Evolutionary conservation across 441 rosid species (phyloP).

Genomic region (Hura crepitans): DNA sequence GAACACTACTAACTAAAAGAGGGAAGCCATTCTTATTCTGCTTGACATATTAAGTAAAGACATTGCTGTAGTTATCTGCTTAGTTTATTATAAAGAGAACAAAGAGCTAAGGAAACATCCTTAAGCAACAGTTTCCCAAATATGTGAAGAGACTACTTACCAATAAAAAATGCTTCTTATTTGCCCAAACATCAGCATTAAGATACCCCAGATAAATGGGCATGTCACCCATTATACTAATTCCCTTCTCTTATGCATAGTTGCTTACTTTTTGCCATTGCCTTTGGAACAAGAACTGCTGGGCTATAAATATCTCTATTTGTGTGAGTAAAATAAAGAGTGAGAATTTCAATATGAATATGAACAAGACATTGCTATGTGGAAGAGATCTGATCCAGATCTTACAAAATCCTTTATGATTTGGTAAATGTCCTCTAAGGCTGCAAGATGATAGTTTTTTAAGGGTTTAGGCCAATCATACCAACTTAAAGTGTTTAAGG

Average conservation of each 20-base stretch:
- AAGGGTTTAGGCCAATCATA: conserved; percentile 84
- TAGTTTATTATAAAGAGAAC: conserved; percentile 6
- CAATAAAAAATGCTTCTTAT: conserved; percentile 77
- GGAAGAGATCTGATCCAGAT: conserved; percentile 17
- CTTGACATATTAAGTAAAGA: conserved; percentile 20
- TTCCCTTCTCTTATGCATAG: conserved; percentile 64
- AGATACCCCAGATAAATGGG: conserved; percentile 94
- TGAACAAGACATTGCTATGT: conserved; percentile 12
- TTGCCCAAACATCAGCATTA: conserved; percentile 99
- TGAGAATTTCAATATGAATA: conserved; percentile 1
- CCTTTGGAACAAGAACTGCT: conserved; percentile 91
- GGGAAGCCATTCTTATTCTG: conserved; percentile 87
- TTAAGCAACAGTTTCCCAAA: conserved; percentile 13
- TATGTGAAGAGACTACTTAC: conserved; percentile 34
- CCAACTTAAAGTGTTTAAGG: conserved; percentile 62
- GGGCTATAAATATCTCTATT: conserved; percentile 83
- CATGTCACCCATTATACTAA: conserved; percentile 98
- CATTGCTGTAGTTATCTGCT: not conserved
- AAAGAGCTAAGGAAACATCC: conserved; percentile 14
- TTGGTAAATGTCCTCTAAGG: conserved; percentile 77
- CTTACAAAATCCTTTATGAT: conserved; percentile 77
- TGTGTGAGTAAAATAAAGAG: conserved; percentile 36
- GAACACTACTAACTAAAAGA: conserved; percentile 82
- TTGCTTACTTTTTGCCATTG: conserved; percentile 84
- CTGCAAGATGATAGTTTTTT: conserved; percentile 74